Evolutionary conservation across 345 rosid species (phyloP).

Genomic region (Linum usitatissimum): DNA sequence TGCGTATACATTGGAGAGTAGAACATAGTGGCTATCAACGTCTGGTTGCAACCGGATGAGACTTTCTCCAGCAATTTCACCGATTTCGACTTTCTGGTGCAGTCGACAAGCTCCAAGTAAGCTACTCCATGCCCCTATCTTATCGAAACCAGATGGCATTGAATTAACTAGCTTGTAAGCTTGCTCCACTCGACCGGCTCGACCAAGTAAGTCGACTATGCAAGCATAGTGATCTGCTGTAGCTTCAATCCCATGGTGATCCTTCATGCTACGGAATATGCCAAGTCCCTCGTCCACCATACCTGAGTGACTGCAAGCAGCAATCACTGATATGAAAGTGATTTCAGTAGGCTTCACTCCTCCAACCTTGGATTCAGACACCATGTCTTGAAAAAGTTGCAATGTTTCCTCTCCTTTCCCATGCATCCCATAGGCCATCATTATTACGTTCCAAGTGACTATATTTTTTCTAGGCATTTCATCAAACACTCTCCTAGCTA

Average conservation of each 20-base stretch:
- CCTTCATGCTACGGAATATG: constrained; percentile 62
- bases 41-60: constrained; percentile 59
- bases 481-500: constrained; percentile 48
- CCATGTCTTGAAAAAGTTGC: constrained; percentile 48
- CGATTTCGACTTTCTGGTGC: constrained; percentile 59
- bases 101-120: constrained; percentile 73
- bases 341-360: constrained; percentile 61
- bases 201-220: constrained; percentile 76
- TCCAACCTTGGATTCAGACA: constrained; percentile 14
- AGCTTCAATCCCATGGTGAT: constrained; percentile 42
- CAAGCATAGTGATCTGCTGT: constrained; percentile 80
- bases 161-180: constrained; percentile 42
- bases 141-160: constrained; percentile 50
- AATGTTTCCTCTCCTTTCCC: constrained; percentile 67
- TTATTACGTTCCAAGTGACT: constrained; percentile 79
- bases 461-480: constrained; percentile 53
- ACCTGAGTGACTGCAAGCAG: constrained; percentile 87
- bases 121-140: constrained; percentile 73
- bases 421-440: constrained; percentile 94
- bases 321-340: constrained; percentile 63
- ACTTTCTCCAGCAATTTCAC: constrained; percentile 60
- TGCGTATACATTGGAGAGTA: constrained; percentile 75
- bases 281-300: constrained; percentile 64
- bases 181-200: constrained; percentile 60
- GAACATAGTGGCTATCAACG: constrained; percentile 82